Evolutionary conservation across 208 protist genomes (phyloP), one percentile per base, ranked within the genome.

Genomic region (Leishmania tarentolae): DNA sequence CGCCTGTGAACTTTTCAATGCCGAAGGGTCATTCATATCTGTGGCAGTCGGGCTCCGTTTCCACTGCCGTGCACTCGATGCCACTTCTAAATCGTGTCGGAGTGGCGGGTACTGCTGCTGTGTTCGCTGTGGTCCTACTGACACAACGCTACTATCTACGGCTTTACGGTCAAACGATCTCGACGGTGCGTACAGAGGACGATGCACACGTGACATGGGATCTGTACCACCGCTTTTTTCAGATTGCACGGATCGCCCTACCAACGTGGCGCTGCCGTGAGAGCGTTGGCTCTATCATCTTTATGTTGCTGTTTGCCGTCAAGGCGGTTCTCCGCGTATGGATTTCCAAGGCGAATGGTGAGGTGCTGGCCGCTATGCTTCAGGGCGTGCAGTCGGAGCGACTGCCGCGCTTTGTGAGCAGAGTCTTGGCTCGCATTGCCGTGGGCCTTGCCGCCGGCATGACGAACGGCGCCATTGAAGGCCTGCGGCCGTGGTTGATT

Each of bases 401-500:
- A 17, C 9, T 91, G 28, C 56, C 78, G 35, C 85, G 85, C 65
- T 97, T 97, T 75, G 73, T 86, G 2, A 82, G 85, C 50, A 81
- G 78, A 9, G 77, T 97, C 19, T 74, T 95, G 24, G 46, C 91
- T 28, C 92, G 94, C 50, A 50, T 70, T 31, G 78, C 88, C 1
- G 78, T 95, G 1, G 85, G 87, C 8, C 61, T 96, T 42, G 82
- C 87, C 31, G n/a, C 75, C 0, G 88, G 76, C 11, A 72, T 95
- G 50, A 88, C 84, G 74, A 92, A 86, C 72, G 89, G 94, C 31
- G 86, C 82, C 65, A 94, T 96, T 78, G 91, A 97, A 75, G 82
- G 88, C 31, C 78, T 97, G n/a, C 91, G 94, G 2, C 75, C 88
- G 53, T 97, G 92, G 92, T 86, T 97, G 53, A 95, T 97, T 76